Conservation (phyloP, 495 filamentous ascomycete genomes). For the Halenospora varia region DNA sequence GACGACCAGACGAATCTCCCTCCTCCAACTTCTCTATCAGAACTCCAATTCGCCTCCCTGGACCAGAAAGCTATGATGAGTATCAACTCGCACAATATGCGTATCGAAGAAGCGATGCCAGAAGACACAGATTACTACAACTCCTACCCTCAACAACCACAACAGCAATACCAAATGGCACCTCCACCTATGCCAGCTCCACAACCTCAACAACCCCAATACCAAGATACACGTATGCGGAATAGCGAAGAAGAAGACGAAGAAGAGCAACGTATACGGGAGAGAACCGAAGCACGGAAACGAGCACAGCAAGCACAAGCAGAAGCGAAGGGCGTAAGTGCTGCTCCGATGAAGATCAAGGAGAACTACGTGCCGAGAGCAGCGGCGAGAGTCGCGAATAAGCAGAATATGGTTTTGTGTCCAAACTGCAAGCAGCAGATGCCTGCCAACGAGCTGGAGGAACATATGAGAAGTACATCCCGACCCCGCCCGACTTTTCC, state of each 20-base stretch:
- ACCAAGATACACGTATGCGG: constrained; percentile 26
- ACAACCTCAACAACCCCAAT: constrained; percentile 14
- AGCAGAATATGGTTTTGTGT: constrained; percentile 67
- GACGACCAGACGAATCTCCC: constrained; percentile 86
- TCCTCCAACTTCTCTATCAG: constrained; percentile 80
- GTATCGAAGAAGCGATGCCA: constrained; percentile 97
- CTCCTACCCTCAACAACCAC: constrained; percentile 47
- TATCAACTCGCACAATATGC: constrained; percentile 63
- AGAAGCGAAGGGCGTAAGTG: constrained; percentile 57
- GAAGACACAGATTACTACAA: constrained; percentile 60
- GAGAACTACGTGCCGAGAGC: constrained; percentile 88
- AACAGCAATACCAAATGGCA: constrained; percentile 32
- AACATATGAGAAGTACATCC: constrained; percentile 84
- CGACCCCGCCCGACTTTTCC: background rate
- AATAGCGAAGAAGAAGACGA: constrained; percentile 53
- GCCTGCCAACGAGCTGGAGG: constrained; percentile 78
- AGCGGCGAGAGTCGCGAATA: constrained; percentile 61
- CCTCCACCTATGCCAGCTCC: constrained; percentile 22
- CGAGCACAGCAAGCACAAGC: constrained; percentile 75
- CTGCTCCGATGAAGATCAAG: constrained; percentile 86
- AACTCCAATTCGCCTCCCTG: constrained; percentile 87
- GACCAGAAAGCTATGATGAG: constrained; percentile 92
- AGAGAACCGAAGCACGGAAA: constrained; percentile 62
- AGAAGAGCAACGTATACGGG: constrained; percentile 62
- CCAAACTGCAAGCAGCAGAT: constrained; percentile 93